Evolutionary conservation across 768 basidiomycete genomes (phyloP).

Genomic region (Russula dissimulans): DNA sequence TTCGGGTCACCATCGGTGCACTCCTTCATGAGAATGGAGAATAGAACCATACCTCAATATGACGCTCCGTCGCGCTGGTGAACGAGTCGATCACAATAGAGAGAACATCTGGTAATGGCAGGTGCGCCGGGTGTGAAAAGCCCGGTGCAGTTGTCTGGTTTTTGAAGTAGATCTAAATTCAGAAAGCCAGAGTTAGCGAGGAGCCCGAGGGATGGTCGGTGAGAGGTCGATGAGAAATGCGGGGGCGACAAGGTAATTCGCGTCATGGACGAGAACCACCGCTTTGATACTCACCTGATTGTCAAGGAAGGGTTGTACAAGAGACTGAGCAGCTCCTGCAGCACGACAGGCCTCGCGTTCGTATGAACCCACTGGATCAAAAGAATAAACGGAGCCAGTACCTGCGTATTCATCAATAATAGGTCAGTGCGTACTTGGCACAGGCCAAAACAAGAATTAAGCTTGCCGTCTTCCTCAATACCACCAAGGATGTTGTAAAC

Average conservation of each 20-base stretch:
- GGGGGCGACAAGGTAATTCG: background rate
- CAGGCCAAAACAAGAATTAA: conserved; percentile 7
- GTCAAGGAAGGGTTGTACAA: conserved; percentile 96
- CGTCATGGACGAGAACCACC: background rate
- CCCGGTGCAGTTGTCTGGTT: conserved; percentile 78
- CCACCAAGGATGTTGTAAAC: conserved; percentile 95
- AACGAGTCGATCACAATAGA: conserved; percentile 92
- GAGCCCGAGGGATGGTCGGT: conserved; percentile 37
- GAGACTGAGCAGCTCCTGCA: conserved; percentile 84
- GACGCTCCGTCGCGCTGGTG: conserved; percentile 93
- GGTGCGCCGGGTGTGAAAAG: conserved; percentile 64
- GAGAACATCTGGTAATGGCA: conserved; percentile 74
- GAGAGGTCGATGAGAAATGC: background rate
- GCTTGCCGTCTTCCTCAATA: conserved; percentile 89
- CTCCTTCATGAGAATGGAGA: background rate
- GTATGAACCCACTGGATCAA: conserved; percentile 97
- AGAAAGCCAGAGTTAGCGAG: conserved; percentile 21
- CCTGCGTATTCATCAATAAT: conserved; percentile 36
- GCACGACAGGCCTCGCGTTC: conserved; percentile 96
- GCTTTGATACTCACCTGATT: conserved; percentile 67
- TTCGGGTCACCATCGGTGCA: background rate
- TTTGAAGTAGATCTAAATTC: conserved; percentile 87
- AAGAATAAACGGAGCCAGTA: conserved; percentile 97
- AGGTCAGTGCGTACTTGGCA: conserved; percentile 9
- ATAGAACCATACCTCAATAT: conserved; percentile 70